These are phyloP conservation scores for Solanum gandarillasii DNA, from an alignment of 257 asterid species.

Conservation along the genomic window DNA sequence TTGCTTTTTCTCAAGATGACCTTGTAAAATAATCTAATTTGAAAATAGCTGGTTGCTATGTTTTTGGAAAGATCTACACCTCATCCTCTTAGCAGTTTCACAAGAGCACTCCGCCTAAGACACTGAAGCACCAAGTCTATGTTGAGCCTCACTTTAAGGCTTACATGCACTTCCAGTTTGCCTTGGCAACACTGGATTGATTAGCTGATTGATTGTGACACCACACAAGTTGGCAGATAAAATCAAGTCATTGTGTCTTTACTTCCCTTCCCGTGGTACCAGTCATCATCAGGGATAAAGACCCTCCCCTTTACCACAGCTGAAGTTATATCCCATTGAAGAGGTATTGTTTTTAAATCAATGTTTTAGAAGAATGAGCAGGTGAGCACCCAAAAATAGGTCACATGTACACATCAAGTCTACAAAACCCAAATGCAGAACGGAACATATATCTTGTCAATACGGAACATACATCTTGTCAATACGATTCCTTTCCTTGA, in stretches of 20 bases:
- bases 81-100: background rate
- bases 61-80: background rate
- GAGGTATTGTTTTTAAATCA: background rate
- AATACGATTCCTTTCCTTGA: background rate
- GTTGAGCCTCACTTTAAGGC: background rate
- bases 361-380: background rate
- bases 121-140: background rate
- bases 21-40: background rate
- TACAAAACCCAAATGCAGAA: background rate
- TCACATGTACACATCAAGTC: background rate
- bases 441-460: background rate
- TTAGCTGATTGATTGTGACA: background rate
- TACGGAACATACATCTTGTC: background rate
- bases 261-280: background rate
- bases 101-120: background rate
- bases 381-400: background rate
- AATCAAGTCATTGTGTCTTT: background rate
- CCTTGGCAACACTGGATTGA: background rate
- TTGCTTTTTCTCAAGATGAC: background rate
- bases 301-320: background rate
- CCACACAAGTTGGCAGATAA: background rate
- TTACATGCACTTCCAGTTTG: background rate
- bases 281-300: background rate
- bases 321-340: background rate
- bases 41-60: background rate